Evolutionary conservation across 495 filamentous ascomycete species (phyloP).

Genomic region (Trichocladium uniseriatum): DNA sequence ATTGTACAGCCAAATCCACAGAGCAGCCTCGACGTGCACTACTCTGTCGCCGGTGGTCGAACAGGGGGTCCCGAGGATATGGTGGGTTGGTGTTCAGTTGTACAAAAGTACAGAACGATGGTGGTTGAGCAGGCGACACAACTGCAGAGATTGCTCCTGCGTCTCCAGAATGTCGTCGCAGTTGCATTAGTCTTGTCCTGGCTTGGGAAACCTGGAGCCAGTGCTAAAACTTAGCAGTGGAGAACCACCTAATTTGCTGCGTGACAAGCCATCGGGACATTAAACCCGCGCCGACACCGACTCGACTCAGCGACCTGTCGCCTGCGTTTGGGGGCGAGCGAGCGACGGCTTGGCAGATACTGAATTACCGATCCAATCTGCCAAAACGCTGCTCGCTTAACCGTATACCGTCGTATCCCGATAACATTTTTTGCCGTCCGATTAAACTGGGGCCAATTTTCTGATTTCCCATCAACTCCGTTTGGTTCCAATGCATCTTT

Average conservation of each 20-base stretch:
- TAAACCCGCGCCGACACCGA: neutral
- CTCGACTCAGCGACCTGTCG: slow-evolving; percentile 1
- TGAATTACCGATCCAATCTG: no score
- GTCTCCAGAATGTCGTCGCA: slow-evolving; percentile 15
- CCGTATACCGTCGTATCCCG: neutral
- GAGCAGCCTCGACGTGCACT: neutral
- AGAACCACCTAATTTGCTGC: slow-evolving; percentile 4
- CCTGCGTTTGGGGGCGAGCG: neutral
- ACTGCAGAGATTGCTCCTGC: slow-evolving; percentile 18
- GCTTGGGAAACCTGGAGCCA: slow-evolving; percentile 8
- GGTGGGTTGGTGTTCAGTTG: neutral
- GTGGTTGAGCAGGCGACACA: slow-evolving; percentile 9
- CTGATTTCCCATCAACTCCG: neutral
- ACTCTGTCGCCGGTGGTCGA: neutral
- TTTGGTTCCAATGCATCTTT: neutral
- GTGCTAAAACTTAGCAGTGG: slow-evolving; percentile 13
- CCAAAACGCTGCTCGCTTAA: neutral
- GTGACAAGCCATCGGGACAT: slow-evolving; percentile 1
- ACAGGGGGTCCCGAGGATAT: slow-evolving; percentile 1
- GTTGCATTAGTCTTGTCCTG: slow-evolving; percentile 12
- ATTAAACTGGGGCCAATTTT: neutral
- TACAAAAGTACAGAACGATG: slow-evolving; percentile 1
- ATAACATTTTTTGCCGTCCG: neutral
- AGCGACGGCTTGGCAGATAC: neutral
- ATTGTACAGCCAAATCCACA: neutral